phyloP scores from a whole-genome alignment of 345 rosid genomes.

The Salix dunnii region DNA sequence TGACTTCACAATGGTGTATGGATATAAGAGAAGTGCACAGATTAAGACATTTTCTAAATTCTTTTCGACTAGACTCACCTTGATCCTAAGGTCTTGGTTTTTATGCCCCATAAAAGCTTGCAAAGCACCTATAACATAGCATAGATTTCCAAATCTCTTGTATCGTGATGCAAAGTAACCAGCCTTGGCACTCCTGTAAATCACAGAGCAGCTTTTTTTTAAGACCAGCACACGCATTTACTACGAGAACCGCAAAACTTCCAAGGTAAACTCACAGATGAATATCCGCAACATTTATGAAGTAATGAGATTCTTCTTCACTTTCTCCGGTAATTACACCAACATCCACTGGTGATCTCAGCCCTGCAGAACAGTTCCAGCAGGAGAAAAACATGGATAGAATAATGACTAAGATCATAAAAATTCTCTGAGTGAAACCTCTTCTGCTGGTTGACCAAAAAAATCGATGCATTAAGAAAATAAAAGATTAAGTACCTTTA shows the following conservation, averaged over 20 bases:
- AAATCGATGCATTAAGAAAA: neutral
- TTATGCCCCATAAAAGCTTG: constrained; percentile 83
- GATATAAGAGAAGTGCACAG: neutral
- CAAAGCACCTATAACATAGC: constrained; percentile 82
- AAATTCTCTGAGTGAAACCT: neutral
- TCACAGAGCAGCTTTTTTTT: constrained; percentile 13
- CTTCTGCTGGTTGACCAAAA: neutral
- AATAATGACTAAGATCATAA: neutral
- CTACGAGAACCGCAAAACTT: constrained; percentile 10
- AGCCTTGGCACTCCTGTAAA: constrained; percentile 91
- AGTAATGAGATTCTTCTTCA: constrained; percentile 61
- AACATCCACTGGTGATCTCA: constrained; percentile 61
- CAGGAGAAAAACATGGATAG: too few relatives aligned
- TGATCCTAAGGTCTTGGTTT: constrained; percentile 75
- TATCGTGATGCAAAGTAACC: constrained; percentile 89
- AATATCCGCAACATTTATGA: constrained; percentile 89
- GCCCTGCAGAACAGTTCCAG: constrained; percentile 42
- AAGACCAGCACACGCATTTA: constrained; percentile 9
- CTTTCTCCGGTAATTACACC: constrained; percentile 63
- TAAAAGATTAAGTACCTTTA: constrained; percentile 43
- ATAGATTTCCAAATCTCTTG: constrained; percentile 79
- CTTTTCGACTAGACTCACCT: constrained; percentile 34
- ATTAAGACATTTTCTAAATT: neutral
- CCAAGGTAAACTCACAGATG: constrained; percentile 68
- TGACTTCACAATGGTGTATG: neutral